Evolutionary conservation across 1,284 basidiomycete species (phyloP).

Genomic region (Leucoagaricus sp.): DNA sequence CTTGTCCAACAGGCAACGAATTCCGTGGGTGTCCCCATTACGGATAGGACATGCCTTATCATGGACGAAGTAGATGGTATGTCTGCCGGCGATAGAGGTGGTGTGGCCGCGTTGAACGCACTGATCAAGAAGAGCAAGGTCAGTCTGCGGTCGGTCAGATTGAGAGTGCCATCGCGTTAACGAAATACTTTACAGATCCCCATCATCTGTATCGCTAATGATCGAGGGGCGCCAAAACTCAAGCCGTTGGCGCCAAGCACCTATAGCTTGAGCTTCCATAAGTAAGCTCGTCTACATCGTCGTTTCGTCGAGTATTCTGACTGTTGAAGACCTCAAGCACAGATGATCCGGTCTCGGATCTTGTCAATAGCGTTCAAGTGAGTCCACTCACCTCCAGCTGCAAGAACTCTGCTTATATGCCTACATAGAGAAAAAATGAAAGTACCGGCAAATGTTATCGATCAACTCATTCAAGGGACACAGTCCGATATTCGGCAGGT

Average conservation of each 20-base stretch:
- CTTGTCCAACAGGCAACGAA: slow-evolving; percentile 45
- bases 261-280: slow-evolving; percentile 76
- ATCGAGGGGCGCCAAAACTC: slow-evolving; percentile 84
- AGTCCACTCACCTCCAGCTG: slow-evolving; percentile 23
- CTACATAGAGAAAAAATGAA: slow-evolving; percentile 84
- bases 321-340: slow-evolving; percentile 68
- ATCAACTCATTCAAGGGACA: slow-evolving; percentile 86
- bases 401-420: no score
- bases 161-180: slow-evolving; percentile 69
- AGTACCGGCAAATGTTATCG: slow-evolving; percentile 87
- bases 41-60: slow-evolving; percentile 85
- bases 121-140: slow-evolving; percentile 95
- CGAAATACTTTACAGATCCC: slow-evolving; percentile 90
- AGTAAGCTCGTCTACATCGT: slow-evolving; percentile 45
- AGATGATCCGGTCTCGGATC: slow-evolving; percentile 80
- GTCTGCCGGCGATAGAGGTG: slow-evolving; percentile 96
- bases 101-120: slow-evolving; percentile 90
- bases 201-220: slow-evolving; percentile 98
- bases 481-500: slow-evolving; percentile 97
- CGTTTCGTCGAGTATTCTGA: background rate
- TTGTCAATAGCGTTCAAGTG: slow-evolving; percentile 90
- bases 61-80: slow-evolving; percentile 99
- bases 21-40: slow-evolving; percentile 70
- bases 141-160: background rate
- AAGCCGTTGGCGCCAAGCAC: slow-evolving; percentile 82